Evolutionary conservation across 192 early-diverging fungal genomes (phyloP).

Genomic region (Coemansia sp.): DNA sequence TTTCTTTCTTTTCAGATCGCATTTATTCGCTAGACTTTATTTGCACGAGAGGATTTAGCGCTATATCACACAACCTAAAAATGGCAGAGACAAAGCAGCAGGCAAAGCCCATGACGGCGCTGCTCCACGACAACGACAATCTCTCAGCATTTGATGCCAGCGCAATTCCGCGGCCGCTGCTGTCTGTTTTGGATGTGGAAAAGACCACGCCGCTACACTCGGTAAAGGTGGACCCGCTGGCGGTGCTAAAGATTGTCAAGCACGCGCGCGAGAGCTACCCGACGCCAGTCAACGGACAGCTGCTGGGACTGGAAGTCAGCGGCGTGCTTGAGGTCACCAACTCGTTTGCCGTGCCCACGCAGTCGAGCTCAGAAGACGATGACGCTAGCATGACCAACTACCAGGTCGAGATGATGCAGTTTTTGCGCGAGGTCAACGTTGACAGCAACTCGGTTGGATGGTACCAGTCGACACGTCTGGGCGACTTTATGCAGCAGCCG

Average conservation of each 20-base stretch:
- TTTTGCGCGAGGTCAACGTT: slow-evolving; percentile 89
- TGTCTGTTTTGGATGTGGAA: slow-evolving; percentile 61
- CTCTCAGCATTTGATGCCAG: slow-evolving; percentile 33
- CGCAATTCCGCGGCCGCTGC: slow-evolving; percentile 35
- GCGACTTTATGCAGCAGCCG: slow-evolving; percentile 85
- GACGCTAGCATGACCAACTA: slow-evolving; percentile 64
- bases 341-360: slow-evolving; percentile 81
- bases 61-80: not conserved
- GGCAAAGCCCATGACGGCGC: slow-evolving; percentile 53
- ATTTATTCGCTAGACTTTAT: not conserved
- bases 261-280: slow-evolving; percentile 87
- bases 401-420: slow-evolving; percentile 91
- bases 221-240: slow-evolving; percentile 77
- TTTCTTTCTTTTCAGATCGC: not conserved
- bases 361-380: slow-evolving; percentile 59
- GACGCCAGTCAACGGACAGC: slow-evolving; percentile 80
- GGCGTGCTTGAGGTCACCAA: slow-evolving; percentile 92
- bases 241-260: slow-evolving; percentile 96
- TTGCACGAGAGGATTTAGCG: not conserved
- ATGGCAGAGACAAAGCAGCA: slow-evolving; percentile 29
- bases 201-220: slow-evolving; percentile 54
- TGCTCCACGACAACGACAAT: slow-evolving; percentile 37
- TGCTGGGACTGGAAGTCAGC: slow-evolving; percentile 90
- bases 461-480: slow-evolving; percentile 91
- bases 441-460: slow-evolving; percentile 98